Evolutionary conservation across 2,329 filamentous ascomycete species (phyloP).

Genomic region (Sordariomycetes sp.): DNA sequence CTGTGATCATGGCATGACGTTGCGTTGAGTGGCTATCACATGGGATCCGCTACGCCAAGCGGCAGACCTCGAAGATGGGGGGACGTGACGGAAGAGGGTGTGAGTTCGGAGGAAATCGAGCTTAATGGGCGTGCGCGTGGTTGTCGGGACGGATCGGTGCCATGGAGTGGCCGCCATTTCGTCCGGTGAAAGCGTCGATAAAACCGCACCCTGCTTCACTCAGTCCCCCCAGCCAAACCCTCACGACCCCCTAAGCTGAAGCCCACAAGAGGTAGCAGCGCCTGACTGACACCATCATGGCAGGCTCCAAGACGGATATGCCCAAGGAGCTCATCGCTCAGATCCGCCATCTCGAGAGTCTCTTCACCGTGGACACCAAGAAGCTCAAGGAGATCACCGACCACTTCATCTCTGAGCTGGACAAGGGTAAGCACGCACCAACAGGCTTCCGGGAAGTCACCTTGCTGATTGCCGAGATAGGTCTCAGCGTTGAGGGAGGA

Average conservation of each 20-base stretch:
- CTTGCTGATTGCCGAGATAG: conserved; percentile 30
- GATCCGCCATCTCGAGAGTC: conserved; percentile 74
- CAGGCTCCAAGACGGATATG: conserved; percentile 86
- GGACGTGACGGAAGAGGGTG: too few species aligned
- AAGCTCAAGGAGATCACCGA: conserved; percentile 86
- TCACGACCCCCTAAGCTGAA: conserved; percentile 9
- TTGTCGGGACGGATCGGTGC: not conserved
- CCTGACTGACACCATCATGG: too few species aligned
- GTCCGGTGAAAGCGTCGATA: not conserved
- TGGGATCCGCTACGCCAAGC: not conserved
- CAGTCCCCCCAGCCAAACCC: not conserved
- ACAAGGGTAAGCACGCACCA: conserved; percentile 56
- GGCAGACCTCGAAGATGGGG: not conserved
- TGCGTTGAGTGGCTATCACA: too few species aligned
- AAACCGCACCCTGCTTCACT: not conserved
- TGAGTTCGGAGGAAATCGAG: too few species aligned
- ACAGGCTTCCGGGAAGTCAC: too few species aligned
- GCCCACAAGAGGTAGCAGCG: too few species aligned
- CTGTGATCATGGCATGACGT: too few species aligned
- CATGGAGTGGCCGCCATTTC: not conserved
- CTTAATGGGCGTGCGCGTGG: not conserved
- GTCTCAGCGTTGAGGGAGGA: conserved; percentile 77
- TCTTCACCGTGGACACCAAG: conserved; percentile 67
- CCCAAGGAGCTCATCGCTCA: conserved; percentile 73
- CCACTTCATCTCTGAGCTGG: conserved; percentile 82